Conservation (phyloP, 345 rosid species). For the Hevea brasiliensis region DNA sequence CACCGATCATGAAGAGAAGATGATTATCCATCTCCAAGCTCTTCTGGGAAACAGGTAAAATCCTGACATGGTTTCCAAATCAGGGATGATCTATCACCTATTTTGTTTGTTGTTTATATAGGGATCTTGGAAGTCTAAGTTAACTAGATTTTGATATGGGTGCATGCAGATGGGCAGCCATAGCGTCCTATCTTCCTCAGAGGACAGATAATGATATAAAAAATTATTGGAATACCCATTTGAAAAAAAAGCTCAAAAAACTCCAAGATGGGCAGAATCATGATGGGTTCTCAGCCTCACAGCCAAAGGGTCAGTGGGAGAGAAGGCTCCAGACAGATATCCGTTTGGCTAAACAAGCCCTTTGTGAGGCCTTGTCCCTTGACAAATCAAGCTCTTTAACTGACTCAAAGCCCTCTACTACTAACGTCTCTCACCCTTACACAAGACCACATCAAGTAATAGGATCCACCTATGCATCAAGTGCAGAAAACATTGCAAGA, state of each 20-base stretch:
- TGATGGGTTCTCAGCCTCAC: constrained; percentile 30
- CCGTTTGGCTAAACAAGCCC: constrained; percentile 79
- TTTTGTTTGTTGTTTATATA: too few relatives aligned
- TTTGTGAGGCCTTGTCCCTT: constrained; percentile 74
- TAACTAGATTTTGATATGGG: too few relatives aligned
- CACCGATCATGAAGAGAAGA: constrained; percentile 14
- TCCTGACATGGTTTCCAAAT: too few relatives aligned
- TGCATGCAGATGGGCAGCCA: constrained; percentile 85
- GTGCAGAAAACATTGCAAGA: constrained; percentile 65
- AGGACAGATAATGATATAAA: constrained; percentile 95
- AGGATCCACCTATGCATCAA: constrained; percentile 44
- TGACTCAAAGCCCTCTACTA: constrained; percentile 17
- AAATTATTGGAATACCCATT: constrained; percentile 89
- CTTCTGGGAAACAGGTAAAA: constrained; percentile 15
- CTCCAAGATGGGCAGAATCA: constrained; percentile 38
- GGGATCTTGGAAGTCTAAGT: not conserved
- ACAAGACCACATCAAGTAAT: too few relatives aligned
- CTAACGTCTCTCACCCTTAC: not conserved
- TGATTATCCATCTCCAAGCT: constrained; percentile 18
- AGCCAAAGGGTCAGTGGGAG: constrained; percentile 73
- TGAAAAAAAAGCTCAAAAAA: constrained; percentile 75
- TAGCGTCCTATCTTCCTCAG: constrained; percentile 93
- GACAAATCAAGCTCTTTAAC: constrained; percentile 33
- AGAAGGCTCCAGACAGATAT: constrained; percentile 86
- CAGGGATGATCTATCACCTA: too few relatives aligned